Conservation (phyloP, 305 asterid species). For the Fraxinus paxiana region DNA sequence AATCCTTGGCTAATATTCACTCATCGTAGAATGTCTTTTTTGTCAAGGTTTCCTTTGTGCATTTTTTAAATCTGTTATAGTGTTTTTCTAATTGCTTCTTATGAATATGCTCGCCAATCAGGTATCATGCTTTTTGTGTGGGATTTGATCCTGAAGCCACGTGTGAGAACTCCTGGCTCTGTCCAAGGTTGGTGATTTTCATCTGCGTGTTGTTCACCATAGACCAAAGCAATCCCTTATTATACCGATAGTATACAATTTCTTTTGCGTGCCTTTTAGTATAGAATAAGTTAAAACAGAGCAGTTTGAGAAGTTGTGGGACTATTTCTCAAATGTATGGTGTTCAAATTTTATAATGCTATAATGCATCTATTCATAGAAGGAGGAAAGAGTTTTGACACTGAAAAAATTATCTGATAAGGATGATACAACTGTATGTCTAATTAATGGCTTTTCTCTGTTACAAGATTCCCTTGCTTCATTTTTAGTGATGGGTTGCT, state of each 20-base stretch:
- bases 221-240: not conserved
- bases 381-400: not conserved
- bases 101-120: conserved; percentile 23
- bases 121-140: conserved; percentile 98
- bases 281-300: not conserved
- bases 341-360: not conserved
- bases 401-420: not conserved
- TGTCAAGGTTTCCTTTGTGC: conserved; percentile 10
- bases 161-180: conserved; percentile 86
- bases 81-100: conserved; percentile 26
- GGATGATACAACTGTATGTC: not conserved
- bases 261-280: not conserved
- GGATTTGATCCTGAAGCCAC: conserved; percentile 91
- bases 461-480: conserved; percentile 10
- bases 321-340: not conserved
- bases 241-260: not conserved
- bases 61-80: not conserved
- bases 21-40: conserved; percentile 8
- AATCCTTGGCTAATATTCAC: conserved; percentile 11
- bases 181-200: conserved; percentile 69
- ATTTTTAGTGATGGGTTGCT: not conserved
- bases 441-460: conserved; percentile 10
- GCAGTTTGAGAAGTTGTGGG: not conserved
- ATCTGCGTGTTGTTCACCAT: conserved; percentile 6
- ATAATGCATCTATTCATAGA: not conserved